phyloP scores from a whole-genome alignment of 2,329 filamentous ascomycete species.

The Chaetothyriales sp. region DNA sequence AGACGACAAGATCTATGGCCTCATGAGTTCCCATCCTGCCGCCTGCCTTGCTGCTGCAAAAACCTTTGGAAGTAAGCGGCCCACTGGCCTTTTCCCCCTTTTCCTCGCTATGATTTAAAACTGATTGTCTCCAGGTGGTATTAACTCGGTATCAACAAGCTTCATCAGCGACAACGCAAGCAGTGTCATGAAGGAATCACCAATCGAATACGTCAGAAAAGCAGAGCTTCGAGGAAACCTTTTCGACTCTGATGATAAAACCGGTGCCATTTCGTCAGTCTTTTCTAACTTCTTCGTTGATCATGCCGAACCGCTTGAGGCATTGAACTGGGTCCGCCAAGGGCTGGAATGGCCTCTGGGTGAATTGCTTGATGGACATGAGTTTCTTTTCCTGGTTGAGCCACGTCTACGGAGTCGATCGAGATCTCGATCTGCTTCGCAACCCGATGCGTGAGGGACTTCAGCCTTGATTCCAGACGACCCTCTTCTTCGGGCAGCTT shows the following conservation, averaged over 20 bases:
- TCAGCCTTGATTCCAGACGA: background rate
- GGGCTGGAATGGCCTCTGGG: slow-evolving; percentile 11
- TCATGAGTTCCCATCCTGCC: slow-evolving; percentile 7
- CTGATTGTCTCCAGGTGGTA: slow-evolving; percentile 4
- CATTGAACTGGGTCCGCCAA: slow-evolving; percentile 5
- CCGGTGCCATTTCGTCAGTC: slow-evolving; percentile 6
- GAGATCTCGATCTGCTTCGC: slow-evolving; percentile 1
- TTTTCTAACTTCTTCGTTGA: slow-evolving; percentile 11
- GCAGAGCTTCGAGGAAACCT: slow-evolving; percentile 9
- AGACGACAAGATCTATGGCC: slow-evolving; percentile 6
- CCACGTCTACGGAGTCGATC: slow-evolving; percentile 1
- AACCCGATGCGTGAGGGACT: background rate
- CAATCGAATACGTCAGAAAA: slow-evolving; percentile 2
- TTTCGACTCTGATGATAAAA: slow-evolving; percentile 8
- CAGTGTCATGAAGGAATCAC: slow-evolving; percentile 6
- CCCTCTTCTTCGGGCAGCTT: background rate
- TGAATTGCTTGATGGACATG: slow-evolving; percentile 11
- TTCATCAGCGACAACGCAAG: slow-evolving; percentile 9
- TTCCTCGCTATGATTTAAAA: background rate
- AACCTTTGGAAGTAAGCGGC: slow-evolving; percentile 6
- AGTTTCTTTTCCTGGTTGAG: slow-evolving; percentile 10
- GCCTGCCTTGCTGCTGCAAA: slow-evolving; percentile 7
- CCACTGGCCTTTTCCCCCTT: background rate
- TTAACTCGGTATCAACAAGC: slow-evolving; percentile 2
- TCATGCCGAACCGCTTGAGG: slow-evolving; percentile 11